phyloP scores from a whole-genome alignment of 2,329 filamentous ascomycete genomes.

The Monosporascus cannonballus region DNA sequence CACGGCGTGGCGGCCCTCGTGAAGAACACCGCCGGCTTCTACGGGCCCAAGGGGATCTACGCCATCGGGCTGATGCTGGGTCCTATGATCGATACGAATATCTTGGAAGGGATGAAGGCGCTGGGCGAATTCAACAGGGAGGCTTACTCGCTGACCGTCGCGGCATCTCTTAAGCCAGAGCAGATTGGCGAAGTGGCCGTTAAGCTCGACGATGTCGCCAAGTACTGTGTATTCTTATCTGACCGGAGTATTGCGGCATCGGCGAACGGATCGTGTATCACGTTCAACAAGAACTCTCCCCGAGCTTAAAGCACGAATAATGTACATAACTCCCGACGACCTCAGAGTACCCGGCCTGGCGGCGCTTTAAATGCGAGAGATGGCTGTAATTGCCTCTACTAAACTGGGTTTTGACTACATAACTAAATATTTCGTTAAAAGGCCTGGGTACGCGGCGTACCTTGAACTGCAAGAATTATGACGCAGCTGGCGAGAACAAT shows the following conservation, averaged over 20 bases:
- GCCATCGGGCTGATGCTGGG: slow-evolving; percentile 45
- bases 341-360: too few species aligned
- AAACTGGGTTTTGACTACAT: too few species aligned
- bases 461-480: too few species aligned
- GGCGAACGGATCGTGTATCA: slow-evolving; percentile 15
- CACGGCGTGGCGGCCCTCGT: slow-evolving; percentile 48
- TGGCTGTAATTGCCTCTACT: too few species aligned
- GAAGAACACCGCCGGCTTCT: slow-evolving; percentile 52
- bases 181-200: slow-evolving; percentile 23
- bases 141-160: slow-evolving; percentile 20
- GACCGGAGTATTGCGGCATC: slow-evolving; percentile 14
- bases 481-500: too few species aligned
- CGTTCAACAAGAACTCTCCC: slow-evolving; percentile 21
- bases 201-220: slow-evolving; percentile 30
- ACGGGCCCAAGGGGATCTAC: slow-evolving; percentile 47
- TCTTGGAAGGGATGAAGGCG: slow-evolving; percentile 34
- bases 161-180: slow-evolving; percentile 22
- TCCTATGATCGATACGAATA: slow-evolving; percentile 48
- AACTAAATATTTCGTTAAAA: too few species aligned
- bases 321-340: too few species aligned
- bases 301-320: not conserved
- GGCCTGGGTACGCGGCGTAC: too few species aligned
- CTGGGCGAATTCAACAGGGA: slow-evolving; percentile 25
- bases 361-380: too few species aligned
- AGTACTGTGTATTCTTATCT: slow-evolving; percentile 21